These are phyloP conservation scores for Chenopodium suecicum DNA, from an alignment of 148 eudicot species.

Conservation along the genomic window DNA sequence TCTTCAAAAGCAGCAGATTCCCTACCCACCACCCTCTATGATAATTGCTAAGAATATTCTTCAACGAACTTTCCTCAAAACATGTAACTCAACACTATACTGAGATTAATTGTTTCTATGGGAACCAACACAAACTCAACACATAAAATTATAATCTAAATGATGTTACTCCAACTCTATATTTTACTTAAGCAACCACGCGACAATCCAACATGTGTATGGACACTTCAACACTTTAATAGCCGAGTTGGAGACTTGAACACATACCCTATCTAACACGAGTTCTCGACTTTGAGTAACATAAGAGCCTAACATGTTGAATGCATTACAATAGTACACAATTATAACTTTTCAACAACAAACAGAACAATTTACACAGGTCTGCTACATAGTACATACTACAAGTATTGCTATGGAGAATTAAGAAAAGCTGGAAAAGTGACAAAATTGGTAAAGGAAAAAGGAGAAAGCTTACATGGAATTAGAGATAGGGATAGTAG, in stretches of 20 bases:
- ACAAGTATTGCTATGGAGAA: not conserved
- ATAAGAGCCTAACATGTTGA: not conserved
- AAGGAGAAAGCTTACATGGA: slow-evolving; percentile 36
- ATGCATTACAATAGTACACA: not conserved
- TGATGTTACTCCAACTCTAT: not conserved
- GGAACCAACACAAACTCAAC: slow-evolving; percentile 2
- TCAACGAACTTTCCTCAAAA: slow-evolving; percentile 4
- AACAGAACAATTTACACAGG: slow-evolving; percentile 2
- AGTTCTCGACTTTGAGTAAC: not conserved
- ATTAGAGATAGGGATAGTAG: slow-evolving; percentile 38
- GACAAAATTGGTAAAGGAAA: slow-evolving; percentile 2
- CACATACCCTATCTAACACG: not conserved
- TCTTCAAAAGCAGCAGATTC: slow-evolving; percentile 18
- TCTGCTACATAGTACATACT: not conserved
- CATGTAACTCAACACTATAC: slow-evolving; percentile 9
- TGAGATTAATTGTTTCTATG: too few species aligned
- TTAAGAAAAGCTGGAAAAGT: not conserved
- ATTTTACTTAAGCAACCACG: not conserved
- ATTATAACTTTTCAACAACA: not conserved
- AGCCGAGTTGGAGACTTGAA: not conserved
- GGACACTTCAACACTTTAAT: not conserved
- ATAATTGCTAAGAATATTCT: slow-evolving; percentile 8
- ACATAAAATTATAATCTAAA: not conserved
- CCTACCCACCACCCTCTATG: slow-evolving; percentile 2
- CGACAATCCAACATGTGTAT: not conserved